phyloP scores from a whole-genome alignment of 2,329 filamentous ascomycete species.

The Botryotinia calthae region DNA sequence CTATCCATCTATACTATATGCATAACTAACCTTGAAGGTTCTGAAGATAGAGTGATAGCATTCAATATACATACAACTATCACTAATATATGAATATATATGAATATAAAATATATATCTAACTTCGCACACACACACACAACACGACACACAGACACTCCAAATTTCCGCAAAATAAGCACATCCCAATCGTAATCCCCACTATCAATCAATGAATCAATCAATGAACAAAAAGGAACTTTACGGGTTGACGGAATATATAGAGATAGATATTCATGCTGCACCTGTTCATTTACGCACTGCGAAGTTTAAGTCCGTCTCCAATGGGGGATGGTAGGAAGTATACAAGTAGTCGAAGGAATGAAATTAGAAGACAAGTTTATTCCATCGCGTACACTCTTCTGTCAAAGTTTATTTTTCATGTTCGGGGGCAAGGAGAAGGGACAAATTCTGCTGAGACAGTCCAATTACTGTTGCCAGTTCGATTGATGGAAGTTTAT shows the following conservation, averaged over 20 bases:
- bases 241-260: neutral
- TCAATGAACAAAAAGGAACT: neutral
- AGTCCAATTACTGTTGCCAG: neutral
- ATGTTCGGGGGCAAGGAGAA: neutral
- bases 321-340: neutral
- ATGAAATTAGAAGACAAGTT: neutral
- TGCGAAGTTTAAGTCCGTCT: neutral
- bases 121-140: too few species aligned
- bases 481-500: neutral
- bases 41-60: neutral
- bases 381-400: neutral
- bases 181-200: neutral
- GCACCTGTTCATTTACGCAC: neutral
- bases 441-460: neutral
- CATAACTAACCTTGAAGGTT: neutral
- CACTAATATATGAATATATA: too few species aligned
- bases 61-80: too few species aligned
- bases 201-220: neutral
- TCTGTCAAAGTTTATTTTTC: neutral
- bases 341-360: neutral
- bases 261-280: neutral
- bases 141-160: too few species aligned
- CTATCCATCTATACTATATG: too few species aligned
- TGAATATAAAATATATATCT: neutral
- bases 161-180: too few species aligned